phyloP scores from a whole-genome alignment of 768 basidiomycete genomes.

The Porphyrellus cyaneotinctus region DNA sequence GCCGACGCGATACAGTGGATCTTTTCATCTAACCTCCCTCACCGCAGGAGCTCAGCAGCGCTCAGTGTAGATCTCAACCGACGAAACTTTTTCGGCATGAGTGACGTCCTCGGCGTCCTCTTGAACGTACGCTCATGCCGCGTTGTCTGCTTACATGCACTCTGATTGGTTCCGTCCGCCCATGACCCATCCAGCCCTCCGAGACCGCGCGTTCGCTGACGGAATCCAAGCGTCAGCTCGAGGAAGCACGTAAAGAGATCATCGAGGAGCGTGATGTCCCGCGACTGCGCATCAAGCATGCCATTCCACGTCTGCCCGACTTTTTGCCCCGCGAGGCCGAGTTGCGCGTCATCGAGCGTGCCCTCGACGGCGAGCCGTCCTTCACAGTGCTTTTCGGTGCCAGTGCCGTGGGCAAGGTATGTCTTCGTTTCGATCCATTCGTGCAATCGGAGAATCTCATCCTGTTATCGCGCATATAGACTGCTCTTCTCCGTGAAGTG shows the following conservation, averaged over 20 bases:
- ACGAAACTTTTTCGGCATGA: constrained; percentile 74
- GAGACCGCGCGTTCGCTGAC: constrained; percentile 76
- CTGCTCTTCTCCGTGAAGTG: constrained; percentile 73
- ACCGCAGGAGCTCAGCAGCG: constrained; percentile 54
- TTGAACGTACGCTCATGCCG: constrained; percentile 53
- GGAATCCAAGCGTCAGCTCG: constrained; percentile 70
- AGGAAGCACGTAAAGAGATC: constrained; percentile 75
- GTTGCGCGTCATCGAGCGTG: constrained; percentile 58
- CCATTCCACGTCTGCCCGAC: constrained; percentile 70
- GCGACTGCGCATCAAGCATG: constrained; percentile 68
- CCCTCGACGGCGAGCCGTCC: constrained; percentile 63
- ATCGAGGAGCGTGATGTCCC: constrained; percentile 61
- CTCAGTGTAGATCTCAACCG: constrained; percentile 59
- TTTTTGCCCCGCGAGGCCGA: constrained; percentile 71
- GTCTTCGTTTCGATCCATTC: not conserved
- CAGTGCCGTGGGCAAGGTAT: constrained; percentile 76
- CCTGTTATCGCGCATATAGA: constrained; percentile 37
- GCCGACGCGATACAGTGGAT: constrained; percentile 62
- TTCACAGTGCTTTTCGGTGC: constrained; percentile 81
- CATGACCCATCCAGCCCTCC: constrained; percentile 50
- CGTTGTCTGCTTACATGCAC: not conserved
- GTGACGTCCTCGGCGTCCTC: constrained; percentile 72
- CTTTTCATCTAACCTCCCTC: constrained; percentile 68
- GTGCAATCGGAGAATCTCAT: constrained; percentile 3
- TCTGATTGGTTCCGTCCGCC: constrained; percentile 7